Conservation (phyloP, 2,329 filamentous ascomycete genomes). For the Diaporthe vexans region DNA sequence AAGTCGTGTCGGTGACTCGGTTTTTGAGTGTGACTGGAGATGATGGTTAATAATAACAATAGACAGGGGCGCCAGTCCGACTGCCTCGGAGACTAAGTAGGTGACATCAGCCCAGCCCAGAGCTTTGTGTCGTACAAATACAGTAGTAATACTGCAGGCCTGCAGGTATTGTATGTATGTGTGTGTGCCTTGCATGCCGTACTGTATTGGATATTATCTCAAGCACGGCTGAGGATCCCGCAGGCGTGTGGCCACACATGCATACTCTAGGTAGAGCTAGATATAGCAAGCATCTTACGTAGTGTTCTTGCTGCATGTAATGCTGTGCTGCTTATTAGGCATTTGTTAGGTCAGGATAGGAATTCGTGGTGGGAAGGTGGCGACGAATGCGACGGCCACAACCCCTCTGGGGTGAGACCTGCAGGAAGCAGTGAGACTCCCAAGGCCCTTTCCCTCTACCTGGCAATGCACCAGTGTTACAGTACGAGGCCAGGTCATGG, state of each 20-base stretch:
- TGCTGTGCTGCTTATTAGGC: no score
- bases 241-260: neutral
- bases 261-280: neutral
- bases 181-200: slow-evolving; percentile 29
- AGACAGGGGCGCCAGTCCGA: slow-evolving; percentile 28
- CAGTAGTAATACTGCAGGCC: no score
- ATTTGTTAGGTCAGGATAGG: neutral
- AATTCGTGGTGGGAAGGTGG: slow-evolving; percentile 8
- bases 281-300: neutral
- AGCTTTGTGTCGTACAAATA: neutral
- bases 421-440: slow-evolving; percentile 17
- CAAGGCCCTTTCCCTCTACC: slow-evolving; percentile 8
- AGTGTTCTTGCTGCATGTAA: neutral
- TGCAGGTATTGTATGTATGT: neutral
- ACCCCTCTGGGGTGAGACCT: slow-evolving; percentile 16
- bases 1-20: slow-evolving; percentile 15
- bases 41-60: neutral
- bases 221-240: slow-evolving; percentile 25
- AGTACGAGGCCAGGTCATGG: slow-evolving; percentile 7
- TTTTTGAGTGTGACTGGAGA: neutral
- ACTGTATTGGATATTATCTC: slow-evolving; percentile 10
- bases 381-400: neutral
- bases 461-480: slow-evolving; percentile 16
- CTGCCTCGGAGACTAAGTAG: neutral
- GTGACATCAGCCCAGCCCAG: slow-evolving; percentile 35